These are phyloP conservation scores for Aspergillus olivimuriae DNA, from an alignment of 495 filamentous ascomycete genomes.

Conservation along the genomic window DNA sequence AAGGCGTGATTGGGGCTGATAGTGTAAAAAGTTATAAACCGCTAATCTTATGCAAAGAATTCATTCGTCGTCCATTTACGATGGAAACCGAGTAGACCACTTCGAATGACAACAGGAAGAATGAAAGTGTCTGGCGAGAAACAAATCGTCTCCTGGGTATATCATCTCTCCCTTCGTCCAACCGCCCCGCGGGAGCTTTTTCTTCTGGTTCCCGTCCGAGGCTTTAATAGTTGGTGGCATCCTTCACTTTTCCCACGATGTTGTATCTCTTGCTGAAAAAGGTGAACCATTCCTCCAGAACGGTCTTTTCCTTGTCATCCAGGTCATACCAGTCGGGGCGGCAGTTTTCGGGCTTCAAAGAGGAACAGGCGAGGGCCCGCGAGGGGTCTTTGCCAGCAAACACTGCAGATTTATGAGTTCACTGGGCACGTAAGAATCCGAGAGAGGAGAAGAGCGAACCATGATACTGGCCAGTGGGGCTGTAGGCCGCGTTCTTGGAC, in stretches of 20 bases:
- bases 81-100: too few relatives aligned
- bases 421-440: neutral
- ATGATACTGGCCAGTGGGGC: slow-evolving; percentile 74
- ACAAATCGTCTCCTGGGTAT: neutral
- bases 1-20: slow-evolving; percentile 20
- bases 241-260: slow-evolving; percentile 72
- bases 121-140: too few relatives aligned
- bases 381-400: slow-evolving; percentile 95
- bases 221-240: slow-evolving; percentile 28
- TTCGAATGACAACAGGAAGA: too few relatives aligned
- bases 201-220: neutral
- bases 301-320: slow-evolving; percentile 76
- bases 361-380: slow-evolving; percentile 77
- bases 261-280: slow-evolving; percentile 97
- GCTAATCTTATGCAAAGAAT: slow-evolving; percentile 6
- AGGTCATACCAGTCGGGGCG: slow-evolving; percentile 79
- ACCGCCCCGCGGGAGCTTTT: neutral
- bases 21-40: slow-evolving; percentile 8
- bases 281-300: slow-evolving; percentile 84
- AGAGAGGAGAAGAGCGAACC: slow-evolving; percentile 45
- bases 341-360: slow-evolving; percentile 80
- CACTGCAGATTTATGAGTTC: slow-evolving; percentile 45
- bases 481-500: slow-evolving; percentile 75
- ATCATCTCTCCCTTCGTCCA: neutral
- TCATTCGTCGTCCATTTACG: too few relatives aligned